Evolutionary conservation across 78 protist species (phyloP).

Genomic region (Thecamonas trahens): DNA sequence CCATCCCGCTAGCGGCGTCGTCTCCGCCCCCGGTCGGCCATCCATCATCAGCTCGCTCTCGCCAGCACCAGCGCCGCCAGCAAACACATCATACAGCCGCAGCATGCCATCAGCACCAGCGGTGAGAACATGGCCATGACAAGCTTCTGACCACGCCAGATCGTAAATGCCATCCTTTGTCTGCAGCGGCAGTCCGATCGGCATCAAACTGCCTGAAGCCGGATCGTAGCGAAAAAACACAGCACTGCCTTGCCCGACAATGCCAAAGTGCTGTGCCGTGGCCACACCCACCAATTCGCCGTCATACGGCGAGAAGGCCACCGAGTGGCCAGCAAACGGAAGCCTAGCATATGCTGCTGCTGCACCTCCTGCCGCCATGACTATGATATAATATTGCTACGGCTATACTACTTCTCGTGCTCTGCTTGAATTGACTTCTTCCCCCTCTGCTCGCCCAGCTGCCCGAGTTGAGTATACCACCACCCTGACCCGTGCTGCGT

Average conservation of each 20-base stretch:
- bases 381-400: too few relatives aligned
- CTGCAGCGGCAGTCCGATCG: not conserved
- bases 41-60: too few relatives aligned
- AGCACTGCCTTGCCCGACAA: slow-evolving; percentile 14
- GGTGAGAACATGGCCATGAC: not conserved
- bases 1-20: not conserved
- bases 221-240: not conserved
- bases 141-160: slow-evolving; percentile 16
- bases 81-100: slow-evolving; percentile 9
- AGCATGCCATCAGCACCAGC: slow-evolving; percentile 41
- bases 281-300: slow-evolving; percentile 22
- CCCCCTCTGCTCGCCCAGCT: too few relatives aligned
- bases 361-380: too few relatives aligned
- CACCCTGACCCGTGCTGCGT: too few relatives aligned
- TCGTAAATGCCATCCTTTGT: slow-evolving; percentile 31
- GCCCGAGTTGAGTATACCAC: too few relatives aligned
- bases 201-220: not conserved
- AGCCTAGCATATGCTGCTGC: too few relatives aligned
- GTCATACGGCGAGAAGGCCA: too few relatives aligned
- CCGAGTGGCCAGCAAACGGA: too few relatives aligned
- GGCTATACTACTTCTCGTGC: too few relatives aligned
- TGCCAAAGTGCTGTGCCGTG: slow-evolving; percentile 35
- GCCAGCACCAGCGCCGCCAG: too few relatives aligned
- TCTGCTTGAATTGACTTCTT: too few relatives aligned
- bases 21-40: not conserved